phyloP scores from a whole-genome alignment of 768 basidiomycete species.

The Tricholoma hemisulphureum region DNA sequence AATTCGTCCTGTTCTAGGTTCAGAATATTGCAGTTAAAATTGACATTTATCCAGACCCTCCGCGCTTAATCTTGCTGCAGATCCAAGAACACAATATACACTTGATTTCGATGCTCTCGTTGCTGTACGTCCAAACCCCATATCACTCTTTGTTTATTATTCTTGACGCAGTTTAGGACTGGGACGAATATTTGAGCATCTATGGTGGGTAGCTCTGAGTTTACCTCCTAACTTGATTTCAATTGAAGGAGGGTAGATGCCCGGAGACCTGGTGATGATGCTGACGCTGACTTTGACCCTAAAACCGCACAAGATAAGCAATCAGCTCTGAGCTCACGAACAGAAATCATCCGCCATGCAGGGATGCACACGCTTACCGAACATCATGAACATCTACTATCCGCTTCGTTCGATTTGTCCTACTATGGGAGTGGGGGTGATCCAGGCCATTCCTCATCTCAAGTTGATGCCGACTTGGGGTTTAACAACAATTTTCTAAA shows the following conservation, averaged over 20 bases:
- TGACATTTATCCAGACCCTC: conserved; percentile 38
- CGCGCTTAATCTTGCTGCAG: conserved; percentile 50
- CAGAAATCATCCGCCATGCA: conserved; percentile 45
- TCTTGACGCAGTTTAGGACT: conserved; percentile 37
- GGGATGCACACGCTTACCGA: conserved; percentile 69
- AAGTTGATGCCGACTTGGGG: conserved; percentile 44
- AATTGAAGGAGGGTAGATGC: conserved; percentile 5
- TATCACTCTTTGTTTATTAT: neutral
- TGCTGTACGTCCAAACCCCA: conserved; percentile 40
- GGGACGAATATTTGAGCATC: conserved; percentile 60
- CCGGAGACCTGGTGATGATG: conserved; percentile 23
- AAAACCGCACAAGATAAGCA: conserved; percentile 24
- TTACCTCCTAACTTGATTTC: neutral
- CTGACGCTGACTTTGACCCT: conserved; percentile 55
- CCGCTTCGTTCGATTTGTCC: conserved; percentile 64
- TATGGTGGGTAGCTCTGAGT: conserved; percentile 30
- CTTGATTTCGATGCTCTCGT: conserved; percentile 68
- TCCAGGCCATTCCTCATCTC: conserved; percentile 53
- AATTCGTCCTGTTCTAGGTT: conserved; percentile 12
- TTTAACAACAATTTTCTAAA: conserved; percentile 54
- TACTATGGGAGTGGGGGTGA: conserved; percentile 41
- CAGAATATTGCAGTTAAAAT: neutral
- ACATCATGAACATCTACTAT: conserved; percentile 64
- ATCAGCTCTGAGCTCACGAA: conserved; percentile 22
- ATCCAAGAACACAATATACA: conserved; percentile 47